phyloP scores from a whole-genome alignment of 345 rosid genomes.

The Tarenaya hassleriana region DNA sequence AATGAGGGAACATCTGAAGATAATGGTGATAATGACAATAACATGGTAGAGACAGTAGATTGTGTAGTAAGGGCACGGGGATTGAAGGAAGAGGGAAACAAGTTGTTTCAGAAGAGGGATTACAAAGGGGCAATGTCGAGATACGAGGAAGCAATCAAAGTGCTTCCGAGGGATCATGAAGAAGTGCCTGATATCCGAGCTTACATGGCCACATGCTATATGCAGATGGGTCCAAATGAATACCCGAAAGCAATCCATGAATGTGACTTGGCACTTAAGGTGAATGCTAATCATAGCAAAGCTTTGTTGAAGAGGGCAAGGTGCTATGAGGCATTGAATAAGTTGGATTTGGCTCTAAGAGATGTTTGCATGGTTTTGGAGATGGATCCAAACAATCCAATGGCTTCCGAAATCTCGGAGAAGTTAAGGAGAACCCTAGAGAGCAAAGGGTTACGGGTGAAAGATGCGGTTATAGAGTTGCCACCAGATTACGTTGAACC shows the following conservation, averaged over 20 bases:
- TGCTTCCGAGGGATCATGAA: constrained; percentile 61
- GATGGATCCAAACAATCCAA: constrained; percentile 61
- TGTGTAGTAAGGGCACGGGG: constrained; percentile 59
- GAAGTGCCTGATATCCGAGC: constrained; percentile 65
- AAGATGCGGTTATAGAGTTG: constrained; percentile 54
- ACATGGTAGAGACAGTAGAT: constrained; percentile 44
- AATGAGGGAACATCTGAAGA: no score
- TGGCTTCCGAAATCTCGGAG: constrained; percentile 67
- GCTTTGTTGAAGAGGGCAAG: constrained; percentile 82
- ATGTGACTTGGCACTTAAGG: constrained; percentile 67
- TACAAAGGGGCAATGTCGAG: constrained; percentile 63
- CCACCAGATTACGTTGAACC: constrained; percentile 71
- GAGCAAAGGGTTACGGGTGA: constrained; percentile 55
- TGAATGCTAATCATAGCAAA: constrained; percentile 59
- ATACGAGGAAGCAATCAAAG: constrained; percentile 71
- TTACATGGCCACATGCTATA: constrained; percentile 81
- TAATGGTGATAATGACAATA: no score
- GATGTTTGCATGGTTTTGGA: constrained; percentile 61
- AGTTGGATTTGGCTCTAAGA: constrained; percentile 64
- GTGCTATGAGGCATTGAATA: constrained; percentile 83
- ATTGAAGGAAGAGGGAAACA: constrained; percentile 80
- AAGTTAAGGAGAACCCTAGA: constrained; percentile 57
- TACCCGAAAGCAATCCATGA: constrained; percentile 69
- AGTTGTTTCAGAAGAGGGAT: constrained; percentile 71
- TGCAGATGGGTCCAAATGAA: constrained; percentile 73